Conservation (phyloP, 352 stramenopile genomes). For the Saprolegnia diclina region DNA sequence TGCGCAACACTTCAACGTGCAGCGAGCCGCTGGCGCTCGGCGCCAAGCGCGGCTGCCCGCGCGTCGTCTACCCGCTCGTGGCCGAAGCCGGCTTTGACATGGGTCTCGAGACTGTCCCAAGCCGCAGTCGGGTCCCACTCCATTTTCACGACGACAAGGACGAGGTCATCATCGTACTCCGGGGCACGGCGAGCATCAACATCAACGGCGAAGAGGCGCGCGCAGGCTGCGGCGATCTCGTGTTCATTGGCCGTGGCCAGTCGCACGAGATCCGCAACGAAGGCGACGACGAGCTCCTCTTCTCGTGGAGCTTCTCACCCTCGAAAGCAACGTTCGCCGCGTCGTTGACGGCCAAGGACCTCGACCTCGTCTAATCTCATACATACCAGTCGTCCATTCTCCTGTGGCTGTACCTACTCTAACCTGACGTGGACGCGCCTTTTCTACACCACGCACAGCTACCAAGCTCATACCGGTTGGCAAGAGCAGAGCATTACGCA, state of each 20-base stretch:
- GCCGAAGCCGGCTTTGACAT: slow-evolving; percentile 7
- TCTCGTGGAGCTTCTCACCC: background rate
- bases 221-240: background rate
- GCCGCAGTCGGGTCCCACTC: background rate
- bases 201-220: background rate
- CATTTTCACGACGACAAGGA: background rate
- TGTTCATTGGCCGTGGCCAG: slow-evolving; percentile 4
- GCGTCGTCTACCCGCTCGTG: background rate
- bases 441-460: too few species aligned
- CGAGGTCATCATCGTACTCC: slow-evolving; percentile 4
- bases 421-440: too few species aligned
- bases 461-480: too few species aligned
- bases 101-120: background rate
- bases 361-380: too few species aligned
- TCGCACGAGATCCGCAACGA: slow-evolving; percentile 7
- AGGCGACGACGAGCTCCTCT: slow-evolving; percentile 1
- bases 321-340: background rate
- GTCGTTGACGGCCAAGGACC: too few species aligned
- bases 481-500: too few species aligned
- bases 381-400: too few species aligned
- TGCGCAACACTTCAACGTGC: background rate
- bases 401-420: too few species aligned
- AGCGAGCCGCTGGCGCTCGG: background rate
- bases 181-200: background rate
- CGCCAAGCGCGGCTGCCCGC: background rate